phyloP scores from a whole-genome alignment of 345 rosid species.

The Syzygium aromaticum region DNA sequence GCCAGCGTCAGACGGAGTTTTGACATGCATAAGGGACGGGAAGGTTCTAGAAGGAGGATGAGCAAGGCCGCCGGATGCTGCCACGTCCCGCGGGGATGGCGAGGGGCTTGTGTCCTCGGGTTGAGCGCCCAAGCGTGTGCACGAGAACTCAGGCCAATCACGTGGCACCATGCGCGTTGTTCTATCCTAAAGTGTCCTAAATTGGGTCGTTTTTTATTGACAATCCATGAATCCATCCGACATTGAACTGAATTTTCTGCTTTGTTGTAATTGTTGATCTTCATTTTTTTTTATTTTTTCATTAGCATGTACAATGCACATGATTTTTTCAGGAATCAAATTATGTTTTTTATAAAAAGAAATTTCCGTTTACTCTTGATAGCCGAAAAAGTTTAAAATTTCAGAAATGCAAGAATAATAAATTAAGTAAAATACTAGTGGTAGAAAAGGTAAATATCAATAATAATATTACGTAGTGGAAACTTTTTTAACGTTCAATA shows the following conservation, averaged over 20 bases:
- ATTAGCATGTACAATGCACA: not conserved
- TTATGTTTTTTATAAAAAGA: not conserved
- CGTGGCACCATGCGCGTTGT: no score
- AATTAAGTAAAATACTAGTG: not conserved
- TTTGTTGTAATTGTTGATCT: rapidly evolving
- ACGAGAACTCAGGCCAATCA: no score
- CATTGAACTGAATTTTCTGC: not conserved
- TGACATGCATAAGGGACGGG: not conserved
- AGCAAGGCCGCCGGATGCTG: not conserved
- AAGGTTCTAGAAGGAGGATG: not conserved
- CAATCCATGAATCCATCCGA: no score
- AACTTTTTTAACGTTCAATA: not conserved
- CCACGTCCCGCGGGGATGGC: not conserved
- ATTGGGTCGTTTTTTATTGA: no score
- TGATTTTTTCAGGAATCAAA: not conserved
- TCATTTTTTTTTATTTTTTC: not conserved
- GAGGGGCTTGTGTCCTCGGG: no score
- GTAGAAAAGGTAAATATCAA: not conserved
- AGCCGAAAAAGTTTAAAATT: not conserved
- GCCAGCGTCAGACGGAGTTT: not conserved
- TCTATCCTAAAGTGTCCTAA: no score
- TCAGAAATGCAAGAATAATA: not conserved
- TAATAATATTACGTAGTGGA: not conserved
- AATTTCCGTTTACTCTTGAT: not conserved
- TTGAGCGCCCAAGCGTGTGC: no score